phyloP scores from a whole-genome alignment of 805 yeast genomes.

The Candida xiaguanensis region DNA sequence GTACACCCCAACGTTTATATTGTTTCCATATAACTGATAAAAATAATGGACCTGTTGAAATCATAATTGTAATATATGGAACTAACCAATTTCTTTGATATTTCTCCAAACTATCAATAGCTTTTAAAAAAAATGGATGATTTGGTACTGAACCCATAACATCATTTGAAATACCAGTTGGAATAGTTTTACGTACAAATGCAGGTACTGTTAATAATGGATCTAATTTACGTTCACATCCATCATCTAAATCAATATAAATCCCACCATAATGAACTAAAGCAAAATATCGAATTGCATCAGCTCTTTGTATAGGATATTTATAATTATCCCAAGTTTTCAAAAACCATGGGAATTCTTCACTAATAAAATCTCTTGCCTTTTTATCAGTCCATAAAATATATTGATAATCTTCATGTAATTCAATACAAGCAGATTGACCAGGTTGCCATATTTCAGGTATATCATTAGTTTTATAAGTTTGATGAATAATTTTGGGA shows the following conservation, averaged over 20 bases:
- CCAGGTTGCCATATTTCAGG: slow-evolving; percentile 82
- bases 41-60: slow-evolving; percentile 87
- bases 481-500: slow-evolving; percentile 91
- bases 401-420: slow-evolving; percentile 86
- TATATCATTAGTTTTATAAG: slow-evolving; percentile 73
- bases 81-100: slow-evolving; percentile 71
- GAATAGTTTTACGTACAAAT: slow-evolving; percentile 80
- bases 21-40: slow-evolving; percentile 84
- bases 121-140: slow-evolving; percentile 80
- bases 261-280: slow-evolving; percentile 83
- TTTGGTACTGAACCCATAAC: slow-evolving; percentile 86
- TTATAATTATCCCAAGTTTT: slow-evolving; percentile 71
- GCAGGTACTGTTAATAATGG: slow-evolving; percentile 81
- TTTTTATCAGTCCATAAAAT: slow-evolving; percentile 86
- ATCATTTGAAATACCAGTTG: slow-evolving; percentile 90
- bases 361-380: slow-evolving; percentile 73
- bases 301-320: slow-evolving; percentile 86
- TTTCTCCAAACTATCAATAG: slow-evolving; percentile 56
- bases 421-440: slow-evolving; percentile 68
- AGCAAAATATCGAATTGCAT: slow-evolving; percentile 84
- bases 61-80: slow-evolving; percentile 90
- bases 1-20: slow-evolving; percentile 75
- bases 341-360: slow-evolving; percentile 84
- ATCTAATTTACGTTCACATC: slow-evolving; percentile 74
- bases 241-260: slow-evolving; percentile 88